A percentile compares a stretch with the other conserved stretches of the same genome.
Conservation (phyloP, 139 green algal genomes). For the Desmodesmus armatus region DNA sequence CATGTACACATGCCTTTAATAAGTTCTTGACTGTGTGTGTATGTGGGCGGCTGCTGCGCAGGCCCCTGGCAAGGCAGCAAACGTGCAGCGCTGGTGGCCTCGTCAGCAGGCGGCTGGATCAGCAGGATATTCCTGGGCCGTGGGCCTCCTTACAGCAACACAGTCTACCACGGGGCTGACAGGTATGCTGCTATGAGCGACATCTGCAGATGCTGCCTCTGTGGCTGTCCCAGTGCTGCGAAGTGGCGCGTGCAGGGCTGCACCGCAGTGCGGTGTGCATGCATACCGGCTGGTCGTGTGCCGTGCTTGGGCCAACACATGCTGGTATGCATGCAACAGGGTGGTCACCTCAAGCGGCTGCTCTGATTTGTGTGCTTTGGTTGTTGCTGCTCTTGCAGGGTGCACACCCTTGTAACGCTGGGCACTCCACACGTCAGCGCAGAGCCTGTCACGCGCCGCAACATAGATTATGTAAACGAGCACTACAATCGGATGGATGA, state of each 20-base stretch:
- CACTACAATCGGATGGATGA: constrained; percentile 46
- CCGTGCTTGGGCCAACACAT: neutral
- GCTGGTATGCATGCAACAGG: neutral
- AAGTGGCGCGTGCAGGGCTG: neutral
- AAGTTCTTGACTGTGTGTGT: too few species aligned
- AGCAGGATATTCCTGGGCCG: constrained; percentile 49
- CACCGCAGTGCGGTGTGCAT: neutral
- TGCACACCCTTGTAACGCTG: constrained; percentile 51
- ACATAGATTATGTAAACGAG: constrained; percentile 56
- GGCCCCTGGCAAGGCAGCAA: constrained; percentile 12
- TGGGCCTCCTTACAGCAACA: constrained; percentile 36
- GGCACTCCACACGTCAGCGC: constrained; percentile 52
- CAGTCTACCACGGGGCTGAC: constrained; percentile 43
- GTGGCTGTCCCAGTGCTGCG: neutral
- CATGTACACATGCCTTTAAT: too few species aligned
- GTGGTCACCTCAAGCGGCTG: neutral
- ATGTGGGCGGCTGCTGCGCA: too few species aligned
- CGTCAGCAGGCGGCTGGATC: constrained; percentile 57
- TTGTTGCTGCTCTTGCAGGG: constrained; percentile 23
- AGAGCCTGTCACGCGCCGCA: constrained; percentile 45
- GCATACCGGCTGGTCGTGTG: too few species aligned
- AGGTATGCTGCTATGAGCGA: neutral
- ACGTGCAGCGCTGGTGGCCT: constrained; percentile 45
- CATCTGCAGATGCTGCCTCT: neutral
- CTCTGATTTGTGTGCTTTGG: neutral